Evolutionary conservation across 257 asterid genomes (phyloP).

Genomic region (Petunia axillaris): DNA sequence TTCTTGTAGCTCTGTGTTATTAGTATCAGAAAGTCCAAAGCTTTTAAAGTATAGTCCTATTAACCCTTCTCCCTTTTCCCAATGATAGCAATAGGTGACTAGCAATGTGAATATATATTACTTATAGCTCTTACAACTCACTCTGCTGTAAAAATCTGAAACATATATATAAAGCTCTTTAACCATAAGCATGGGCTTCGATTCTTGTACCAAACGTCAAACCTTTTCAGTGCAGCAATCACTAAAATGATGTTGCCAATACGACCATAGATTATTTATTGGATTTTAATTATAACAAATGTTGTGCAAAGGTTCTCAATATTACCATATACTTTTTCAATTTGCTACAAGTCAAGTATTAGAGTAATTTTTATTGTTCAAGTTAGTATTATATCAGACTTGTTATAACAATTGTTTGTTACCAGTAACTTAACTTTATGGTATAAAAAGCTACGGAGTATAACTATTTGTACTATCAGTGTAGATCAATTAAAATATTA

Average conservation of each 20-base stretch:
- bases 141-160: background rate
- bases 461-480: no score
- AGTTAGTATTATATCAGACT: no score
- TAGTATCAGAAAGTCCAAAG: background rate
- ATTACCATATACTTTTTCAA: no score
- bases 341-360: no score
- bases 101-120: background rate
- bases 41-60: background rate
- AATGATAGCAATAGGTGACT: slow-evolving; percentile 9
- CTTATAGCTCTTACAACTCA: background rate
- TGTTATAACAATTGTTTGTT: no score
- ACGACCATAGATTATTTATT: no score
- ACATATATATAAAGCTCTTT: background rate
- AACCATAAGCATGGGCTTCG: slow-evolving; percentile 11
- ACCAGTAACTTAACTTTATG: no score
- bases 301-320: no score
- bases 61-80: background rate
- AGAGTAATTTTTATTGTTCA: no score
- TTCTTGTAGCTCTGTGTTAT: background rate
- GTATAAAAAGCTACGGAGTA: no score
- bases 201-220: slow-evolving; percentile 11
- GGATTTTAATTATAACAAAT: no score
- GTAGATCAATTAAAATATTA: no score
- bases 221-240: slow-evolving; percentile 15
- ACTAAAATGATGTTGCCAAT: background rate